A percentile compares a stretch with the other conserved stretches of the same genome.
phyloP scores from a whole-genome alignment of 1,284 basidiomycete species.

The Puccinia triticina region DNA sequence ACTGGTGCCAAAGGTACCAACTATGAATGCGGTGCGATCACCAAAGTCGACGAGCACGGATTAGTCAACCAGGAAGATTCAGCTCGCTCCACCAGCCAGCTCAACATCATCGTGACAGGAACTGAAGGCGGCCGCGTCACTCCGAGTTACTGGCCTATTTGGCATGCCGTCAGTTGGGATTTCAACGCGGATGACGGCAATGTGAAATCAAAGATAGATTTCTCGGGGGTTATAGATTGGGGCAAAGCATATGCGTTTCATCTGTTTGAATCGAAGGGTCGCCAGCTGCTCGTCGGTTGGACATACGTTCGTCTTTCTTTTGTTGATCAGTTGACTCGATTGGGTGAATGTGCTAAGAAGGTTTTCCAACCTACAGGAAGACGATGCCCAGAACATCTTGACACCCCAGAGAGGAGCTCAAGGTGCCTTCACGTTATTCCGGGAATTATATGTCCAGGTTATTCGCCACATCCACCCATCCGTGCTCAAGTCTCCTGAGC shows the following conservation, averaged over 20 bases:
- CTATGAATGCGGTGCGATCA: conserved; percentile 54
- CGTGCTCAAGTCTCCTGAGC: conserved; percentile 46
- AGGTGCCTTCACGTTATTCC: conserved; percentile 55
- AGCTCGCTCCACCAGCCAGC: conserved; percentile 37
- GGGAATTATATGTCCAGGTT: conserved; percentile 55
- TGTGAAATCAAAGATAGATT: conserved; percentile 37
- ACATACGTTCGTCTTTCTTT: conserved; percentile 52
- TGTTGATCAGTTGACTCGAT: neutral
- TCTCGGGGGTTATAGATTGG: conserved; percentile 55
- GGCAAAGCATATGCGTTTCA: conserved; percentile 55
- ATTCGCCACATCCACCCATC: conserved; percentile 52
- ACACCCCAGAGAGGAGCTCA: conserved; percentile 53
- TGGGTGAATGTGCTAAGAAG: neutral
- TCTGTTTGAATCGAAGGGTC: conserved; percentile 52
- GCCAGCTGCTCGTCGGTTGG: conserved; percentile 54
- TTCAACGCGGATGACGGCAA: conserved; percentile 22
- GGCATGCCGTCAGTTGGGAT: conserved; percentile 53
- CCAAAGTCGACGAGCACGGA: conserved; percentile 54
- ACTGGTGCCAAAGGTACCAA: conserved; percentile 54
- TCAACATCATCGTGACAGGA: conserved; percentile 54
- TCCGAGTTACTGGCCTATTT: conserved; percentile 53
- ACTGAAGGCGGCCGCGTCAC: conserved; percentile 54
- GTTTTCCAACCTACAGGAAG: conserved; percentile 45
- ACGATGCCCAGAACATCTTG: conserved; percentile 42
- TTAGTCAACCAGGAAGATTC: conserved; percentile 51